Conservation (phyloP, 192 early-diverging fungal genomes). For the Podila horticola region DNA sequence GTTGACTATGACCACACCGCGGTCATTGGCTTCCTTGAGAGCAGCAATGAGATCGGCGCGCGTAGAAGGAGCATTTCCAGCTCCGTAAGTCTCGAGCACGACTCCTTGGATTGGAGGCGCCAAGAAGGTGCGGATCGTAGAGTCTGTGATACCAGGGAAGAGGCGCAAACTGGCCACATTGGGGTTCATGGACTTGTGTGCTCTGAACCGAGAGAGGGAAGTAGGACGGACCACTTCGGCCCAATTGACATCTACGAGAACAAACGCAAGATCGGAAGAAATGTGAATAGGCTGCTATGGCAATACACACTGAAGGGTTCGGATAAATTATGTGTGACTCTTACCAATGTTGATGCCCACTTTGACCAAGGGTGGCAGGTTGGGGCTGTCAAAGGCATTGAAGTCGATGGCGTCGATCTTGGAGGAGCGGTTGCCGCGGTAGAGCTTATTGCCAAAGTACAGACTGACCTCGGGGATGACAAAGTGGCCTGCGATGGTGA, state of each 20-base stretch:
- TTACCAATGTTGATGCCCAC: constrained; percentile 96
- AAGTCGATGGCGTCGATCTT: constrained; percentile 86
- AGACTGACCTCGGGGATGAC: constrained; percentile 95
- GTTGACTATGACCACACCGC: constrained; percentile 97
- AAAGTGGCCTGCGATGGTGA: constrained; percentile 98
- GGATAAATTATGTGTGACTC: not conserved
- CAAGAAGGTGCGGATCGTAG: constrained; percentile 89
- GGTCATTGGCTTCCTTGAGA: constrained; percentile 85
- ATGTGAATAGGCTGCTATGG: not conserved
- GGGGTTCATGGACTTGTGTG: constrained; percentile 86
- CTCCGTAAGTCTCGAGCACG: constrained; percentile 96
- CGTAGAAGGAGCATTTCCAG: constrained; percentile 95
- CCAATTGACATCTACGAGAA: constrained; percentile 85
- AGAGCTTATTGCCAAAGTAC: constrained; percentile 95
- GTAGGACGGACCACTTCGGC: constrained; percentile 86
- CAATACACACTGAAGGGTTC: not conserved
- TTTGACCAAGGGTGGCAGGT: constrained; percentile 87
- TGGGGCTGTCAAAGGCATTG: constrained; percentile 89
- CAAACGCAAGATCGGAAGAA: too few relatives aligned
- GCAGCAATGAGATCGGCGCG: constrained; percentile 86
- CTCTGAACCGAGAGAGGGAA: constrained; percentile 83
- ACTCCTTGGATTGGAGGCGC: constrained; percentile 88
- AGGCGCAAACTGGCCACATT: constrained; percentile 90
- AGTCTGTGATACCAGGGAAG: constrained; percentile 94
- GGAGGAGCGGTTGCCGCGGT: constrained; percentile 87